Base-by-base conservation (phyloP, 371 early-diverging fungal species). In the Syncephalastrum monosporum region DNA sequence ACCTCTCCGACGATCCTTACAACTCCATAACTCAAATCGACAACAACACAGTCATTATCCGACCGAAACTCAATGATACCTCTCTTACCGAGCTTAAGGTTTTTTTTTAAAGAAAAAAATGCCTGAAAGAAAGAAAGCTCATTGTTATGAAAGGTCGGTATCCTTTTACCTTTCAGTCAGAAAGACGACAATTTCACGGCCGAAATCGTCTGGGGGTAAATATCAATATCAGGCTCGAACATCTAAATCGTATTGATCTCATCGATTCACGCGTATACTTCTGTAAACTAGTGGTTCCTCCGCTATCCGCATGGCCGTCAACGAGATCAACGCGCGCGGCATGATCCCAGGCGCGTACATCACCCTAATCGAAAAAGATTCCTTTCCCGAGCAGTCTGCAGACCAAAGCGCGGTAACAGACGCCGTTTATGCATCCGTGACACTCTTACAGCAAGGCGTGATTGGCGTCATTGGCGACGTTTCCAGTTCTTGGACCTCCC, bases 391-490 rank as follows among this genome's bases (percentile, higher is more conserved):
- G 29, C 50, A 60, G 15, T 73, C 80, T n/a, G 54, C 76, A 7
- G 65, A 71, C 55, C 78, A 68, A 63, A 62, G 63, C 55, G 65
- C 69, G 50, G 69, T 78, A 45, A 81, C 73, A 59, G 74, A 78
- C 55, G 84, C 84, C 33, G 82, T 84, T 42, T 84, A 82, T 67
- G 77, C 84, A 12, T 75, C 82, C 1, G 82, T 84, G 23, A 79
- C 82, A 0, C 47, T 84, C 15, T 58, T 84, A 19, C 84, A 84
- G 51, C 70, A 75, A 58, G 75, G 79, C 27, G 77, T 78, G 7
- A 72, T 78, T 45, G 79, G 83, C 38, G 80, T 83, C 15, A 82
- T 85, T 65, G 82, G 79, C 16, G 81, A 85, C 58, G 74, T 81
- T 8, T 70, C 72, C 0, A 79, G 76, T 56, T 76, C 75, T 14